These are phyloP conservation scores for Phytophthora lateralis DNA, from an alignment of 352 stramenopile species.

Conservation along the genomic window DNA sequence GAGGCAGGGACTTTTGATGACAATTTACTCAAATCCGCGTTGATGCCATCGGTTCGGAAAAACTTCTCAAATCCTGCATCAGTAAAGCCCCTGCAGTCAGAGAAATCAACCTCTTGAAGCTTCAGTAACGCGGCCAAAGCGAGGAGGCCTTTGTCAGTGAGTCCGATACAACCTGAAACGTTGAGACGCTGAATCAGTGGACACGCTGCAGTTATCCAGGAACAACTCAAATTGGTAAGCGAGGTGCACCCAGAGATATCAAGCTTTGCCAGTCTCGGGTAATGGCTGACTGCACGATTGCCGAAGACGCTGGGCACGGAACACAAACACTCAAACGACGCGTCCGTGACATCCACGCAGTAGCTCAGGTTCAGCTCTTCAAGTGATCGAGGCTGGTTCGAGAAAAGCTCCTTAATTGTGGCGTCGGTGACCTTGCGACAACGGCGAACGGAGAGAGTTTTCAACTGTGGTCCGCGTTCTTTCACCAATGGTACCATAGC, in stretches of 20 bases:
- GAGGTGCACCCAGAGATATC: slow-evolving; percentile 60
- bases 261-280: slow-evolving; percentile 46
- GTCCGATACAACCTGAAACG: slow-evolving; percentile 38
- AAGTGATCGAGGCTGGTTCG: slow-evolving; percentile 47
- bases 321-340: slow-evolving; percentile 59
- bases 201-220: slow-evolving; percentile 68
- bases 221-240: slow-evolving; percentile 62
- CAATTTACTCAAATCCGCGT: slow-evolving; percentile 6
- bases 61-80: slow-evolving; percentile 53
- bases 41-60: slow-evolving; percentile 42
- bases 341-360: slow-evolving; percentile 56
- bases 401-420: slow-evolving; percentile 57
- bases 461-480: slow-evolving; percentile 33
- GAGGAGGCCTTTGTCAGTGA: slow-evolving; percentile 66
- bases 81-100: slow-evolving; percentile 47
- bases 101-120: slow-evolving; percentile 64
- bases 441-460: slow-evolving; percentile 46
- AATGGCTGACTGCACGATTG: slow-evolving; percentile 46
- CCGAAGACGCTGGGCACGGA: slow-evolving; percentile 62
- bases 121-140: slow-evolving; percentile 53
- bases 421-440: slow-evolving; percentile 45
- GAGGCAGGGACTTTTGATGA: background rate
- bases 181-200: slow-evolving; percentile 57
- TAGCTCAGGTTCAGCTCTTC: slow-evolving; percentile 65
- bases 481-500: slow-evolving; percentile 48